Conservation (phyloP, 169 alveolate species). For the Babesia divergens region DNA sequence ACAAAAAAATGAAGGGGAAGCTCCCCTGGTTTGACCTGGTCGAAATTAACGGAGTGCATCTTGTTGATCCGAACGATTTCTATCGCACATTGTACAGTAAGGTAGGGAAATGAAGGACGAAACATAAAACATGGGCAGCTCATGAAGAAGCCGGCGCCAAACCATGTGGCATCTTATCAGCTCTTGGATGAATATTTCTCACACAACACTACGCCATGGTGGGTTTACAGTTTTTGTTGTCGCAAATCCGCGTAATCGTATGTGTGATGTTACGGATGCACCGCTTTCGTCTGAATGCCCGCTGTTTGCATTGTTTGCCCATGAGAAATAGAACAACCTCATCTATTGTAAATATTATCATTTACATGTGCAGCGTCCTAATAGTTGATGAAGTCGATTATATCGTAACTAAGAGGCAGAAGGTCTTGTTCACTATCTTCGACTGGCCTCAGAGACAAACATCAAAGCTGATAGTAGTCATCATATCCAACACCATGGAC, state of each 20-base stretch:
- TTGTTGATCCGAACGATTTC: conserved; percentile 72
- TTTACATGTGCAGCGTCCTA: conserved; percentile 29
- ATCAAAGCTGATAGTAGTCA: conserved; percentile 78
- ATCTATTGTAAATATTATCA: not conserved
- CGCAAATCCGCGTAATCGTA: no score
- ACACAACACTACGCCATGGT: conserved; percentile 61
- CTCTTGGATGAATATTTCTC: conserved; percentile 37
- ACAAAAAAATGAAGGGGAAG: conserved; percentile 29
- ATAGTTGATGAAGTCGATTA: conserved; percentile 78
- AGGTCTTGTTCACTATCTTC: conserved; percentile 81
- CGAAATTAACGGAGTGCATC: conserved; percentile 75
- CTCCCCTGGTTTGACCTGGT: conserved; percentile 72
- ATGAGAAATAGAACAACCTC: not conserved
- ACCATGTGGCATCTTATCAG: conserved; percentile 12
- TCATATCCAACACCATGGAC: conserved; percentile 84
- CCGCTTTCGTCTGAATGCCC: no score
- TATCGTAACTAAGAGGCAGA: conserved; percentile 73
- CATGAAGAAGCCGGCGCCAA: conserved; percentile 14
- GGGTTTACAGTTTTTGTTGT: not conserved
- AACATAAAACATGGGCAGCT: not conserved
- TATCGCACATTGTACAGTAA: conserved; percentile 67
- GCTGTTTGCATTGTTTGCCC: not conserved
- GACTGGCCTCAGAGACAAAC: conserved; percentile 80
- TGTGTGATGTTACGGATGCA: no score
- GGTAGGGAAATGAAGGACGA: conserved; percentile 5